Base-by-base conservation (phyloP, 306 rosid genomes). In the Cucurbita maxima region DNA sequence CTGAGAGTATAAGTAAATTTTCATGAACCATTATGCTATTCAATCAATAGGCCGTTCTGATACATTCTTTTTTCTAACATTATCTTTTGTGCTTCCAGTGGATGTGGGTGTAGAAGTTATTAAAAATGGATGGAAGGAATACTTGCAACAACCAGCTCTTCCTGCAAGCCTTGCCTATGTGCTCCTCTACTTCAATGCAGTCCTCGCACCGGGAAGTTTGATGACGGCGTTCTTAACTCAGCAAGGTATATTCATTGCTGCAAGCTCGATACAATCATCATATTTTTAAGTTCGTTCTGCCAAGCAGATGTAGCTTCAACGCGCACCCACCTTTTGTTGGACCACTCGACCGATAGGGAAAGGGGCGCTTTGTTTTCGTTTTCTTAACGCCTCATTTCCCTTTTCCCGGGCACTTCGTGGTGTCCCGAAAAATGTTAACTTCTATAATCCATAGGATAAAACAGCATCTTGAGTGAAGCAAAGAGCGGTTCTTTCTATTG, bases 131-230 rank as follows among this genome's bases (percentile, higher is more conserved):
- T 95, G 97, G 99, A 91, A 83, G 85, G 96, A 91, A 79, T 91
- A 91, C 80, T 76, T 88, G 76, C 88, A 84, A 74, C 99, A 89
- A 82, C 99, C 99, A 73, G 92, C 83, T 78, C 96, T 91, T 82
- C 99, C 97, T 61, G 99, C 96, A 70, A 94, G 99, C 84, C 89
- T 91, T 73, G 88, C 99, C 63, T 89, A 79, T 80, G 96, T 94
- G 63, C 87, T 94, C 59, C 97, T 89, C 76, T 89, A 81, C 88
- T 91, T 94, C 79, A 91, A 91, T 74, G 76, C 90, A 54, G 96
- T 89, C 72, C 99, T 94, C 78, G 79, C 96, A 61, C 99, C 99
- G 0, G 95, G 97, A 77, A 94, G 97, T 86, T 84, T 91, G 91
- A 89, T 95, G 99, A 91, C 96, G 30, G 97, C 96, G 74, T 95